Base-by-base conservation (phyloP, 768 basidiomycete species). In the Panus rudis region DNA sequence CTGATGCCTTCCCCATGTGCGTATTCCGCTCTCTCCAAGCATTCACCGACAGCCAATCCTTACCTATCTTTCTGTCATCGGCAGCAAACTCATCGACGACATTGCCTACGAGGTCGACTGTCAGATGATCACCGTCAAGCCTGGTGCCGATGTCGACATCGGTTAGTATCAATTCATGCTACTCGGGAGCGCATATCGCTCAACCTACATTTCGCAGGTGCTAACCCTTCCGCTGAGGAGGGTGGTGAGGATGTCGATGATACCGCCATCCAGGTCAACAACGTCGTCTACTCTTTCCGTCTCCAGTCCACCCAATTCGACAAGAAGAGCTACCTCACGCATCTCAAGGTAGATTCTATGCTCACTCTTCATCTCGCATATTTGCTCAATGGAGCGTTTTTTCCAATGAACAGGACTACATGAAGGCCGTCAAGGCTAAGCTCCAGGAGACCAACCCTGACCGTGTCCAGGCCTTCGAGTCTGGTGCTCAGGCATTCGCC, bases 161-260 rank as follows among this genome's bases (percentile, higher is more conserved):
- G 96, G 93, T 84, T 46, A 50, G 72, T 55, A 41, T 23, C 5
- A 26, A 43, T 41, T 45, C 46, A 23, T 34, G 20, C 46, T 41
- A 43, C 23, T 17, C 16, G 21, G n/a, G 33, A 17, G 21, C 23
- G 25, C 27, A 19, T 16, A 39, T 42, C 45, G 26, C 14, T n/a
- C 16, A 34, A 34, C 31, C 11, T 27, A 14, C 26, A 27, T 4
- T 31, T 25, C 43, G 10, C 52, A 92, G 91, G 93, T 62, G 92
- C 86, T 45, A 94, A 97, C 66, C 85, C 93, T 30, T 97, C 93
- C 34, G 70, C 81, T 5, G 94, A 98, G 68, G 94, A 96, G 41
- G 68, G 68, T 37, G 81, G 79, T 0, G 96, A 98, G 42, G 71
- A 69, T 21, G 62, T 93, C 43, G 93, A 92, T 62, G 85, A 87